phyloP scores from a whole-genome alignment of 139 green algal species.

The Chlamydomonas asymmetrica region DNA sequence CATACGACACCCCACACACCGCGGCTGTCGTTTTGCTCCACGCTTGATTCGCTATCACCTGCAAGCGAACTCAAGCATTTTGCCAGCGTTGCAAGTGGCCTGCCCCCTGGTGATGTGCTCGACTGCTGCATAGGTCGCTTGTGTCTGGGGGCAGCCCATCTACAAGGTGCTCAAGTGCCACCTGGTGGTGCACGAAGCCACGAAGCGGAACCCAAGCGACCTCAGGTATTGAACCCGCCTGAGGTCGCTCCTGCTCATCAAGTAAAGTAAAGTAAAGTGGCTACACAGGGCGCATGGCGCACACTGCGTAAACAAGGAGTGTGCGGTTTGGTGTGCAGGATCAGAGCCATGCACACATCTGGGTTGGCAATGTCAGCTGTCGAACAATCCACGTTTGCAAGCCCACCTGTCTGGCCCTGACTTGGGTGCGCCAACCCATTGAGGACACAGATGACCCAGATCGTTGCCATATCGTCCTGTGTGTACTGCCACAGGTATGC shows the following conservation, averaged over 20 bases:
- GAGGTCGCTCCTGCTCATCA: no score
- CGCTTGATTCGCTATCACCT: neutral
- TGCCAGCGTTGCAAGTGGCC: neutral
- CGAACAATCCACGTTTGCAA: no score
- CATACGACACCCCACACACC: no score
- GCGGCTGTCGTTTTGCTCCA: no score
- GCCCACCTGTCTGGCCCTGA: neutral
- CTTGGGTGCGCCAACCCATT: neutral
- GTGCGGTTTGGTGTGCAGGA: neutral
- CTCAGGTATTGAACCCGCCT: neutral
- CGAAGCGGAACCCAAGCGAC: conserved; percentile 1
- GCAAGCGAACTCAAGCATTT: no score
- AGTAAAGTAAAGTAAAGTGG: no score
- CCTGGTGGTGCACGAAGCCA: neutral
- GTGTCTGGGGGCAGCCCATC: no score
- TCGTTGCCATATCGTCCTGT: neutral
- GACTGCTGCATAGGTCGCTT: no score
- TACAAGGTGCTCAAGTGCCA: neutral
- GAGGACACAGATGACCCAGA: neutral
- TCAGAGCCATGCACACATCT: no score
- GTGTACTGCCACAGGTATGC: neutral
- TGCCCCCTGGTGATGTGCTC: neutral
- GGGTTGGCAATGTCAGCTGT: no score
- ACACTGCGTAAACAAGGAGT: neutral
- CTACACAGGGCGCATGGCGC: no score